Percentiles rank a stretch among this genome's conserved stretches.
Evolutionary conservation across 129 eudicot genomes (phyloP).

Genomic region (Artemisia annua): DNA sequence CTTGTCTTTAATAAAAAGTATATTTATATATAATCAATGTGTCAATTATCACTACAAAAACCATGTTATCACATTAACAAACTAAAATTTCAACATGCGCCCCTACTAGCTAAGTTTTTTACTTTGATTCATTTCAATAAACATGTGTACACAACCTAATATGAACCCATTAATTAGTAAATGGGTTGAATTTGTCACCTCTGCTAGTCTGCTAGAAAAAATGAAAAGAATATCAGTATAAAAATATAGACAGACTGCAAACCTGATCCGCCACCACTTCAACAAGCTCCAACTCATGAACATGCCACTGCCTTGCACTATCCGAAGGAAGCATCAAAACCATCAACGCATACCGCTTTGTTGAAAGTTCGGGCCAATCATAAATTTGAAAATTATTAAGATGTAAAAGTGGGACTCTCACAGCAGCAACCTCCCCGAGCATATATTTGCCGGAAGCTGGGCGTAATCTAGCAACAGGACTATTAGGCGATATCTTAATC

Average conservation of each 20-base stretch:
- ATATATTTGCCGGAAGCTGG: conserved; percentile 74
- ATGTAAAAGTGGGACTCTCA: conserved; percentile 94
- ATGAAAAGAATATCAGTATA: not conserved
- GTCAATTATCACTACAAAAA: too few relatives aligned
- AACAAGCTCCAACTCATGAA: conserved; percentile 92
- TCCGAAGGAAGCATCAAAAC: conserved; percentile 97
- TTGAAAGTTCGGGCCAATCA: conserved; percentile 93
- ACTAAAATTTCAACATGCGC: not conserved
- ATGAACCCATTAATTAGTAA: too few relatives aligned
- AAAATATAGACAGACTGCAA: conserved; percentile 7
- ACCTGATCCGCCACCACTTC: conserved; percentile 99
- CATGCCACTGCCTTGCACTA: conserved; percentile 97
- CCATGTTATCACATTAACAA: not conserved
- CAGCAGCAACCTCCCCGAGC: conserved; percentile 98
- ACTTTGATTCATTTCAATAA: not conserved
- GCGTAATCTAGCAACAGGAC: conserved; percentile 87
- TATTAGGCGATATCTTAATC: conserved; percentile 75
- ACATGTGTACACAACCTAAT: not conserved
- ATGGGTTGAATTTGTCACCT: conserved; percentile 2
- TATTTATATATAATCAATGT: not conserved
- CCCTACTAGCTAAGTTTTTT: not conserved
- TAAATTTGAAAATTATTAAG: conserved; percentile 77
- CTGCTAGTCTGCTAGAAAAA: not conserved
- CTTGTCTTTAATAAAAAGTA: not conserved
- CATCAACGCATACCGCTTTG: conserved; percentile 93